These are phyloP conservation scores for Poa annua DNA, from an alignment of 176 grass and related monocot species.

Conservation along the genomic window DNA sequence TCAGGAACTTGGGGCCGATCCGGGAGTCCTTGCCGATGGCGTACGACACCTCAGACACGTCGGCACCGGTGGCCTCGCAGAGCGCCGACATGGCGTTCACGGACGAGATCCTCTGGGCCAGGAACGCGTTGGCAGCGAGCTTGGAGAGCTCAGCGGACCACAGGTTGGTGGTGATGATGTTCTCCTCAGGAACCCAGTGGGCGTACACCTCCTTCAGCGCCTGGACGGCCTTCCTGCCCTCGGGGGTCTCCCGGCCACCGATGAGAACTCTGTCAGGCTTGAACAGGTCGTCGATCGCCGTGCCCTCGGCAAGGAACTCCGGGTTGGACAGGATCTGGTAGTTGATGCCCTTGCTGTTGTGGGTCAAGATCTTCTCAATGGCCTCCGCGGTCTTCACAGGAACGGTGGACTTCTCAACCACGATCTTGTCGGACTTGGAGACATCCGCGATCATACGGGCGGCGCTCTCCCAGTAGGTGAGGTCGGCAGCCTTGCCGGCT, in stretches of 20 bases:
- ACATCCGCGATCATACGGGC: constrained; percentile 93
- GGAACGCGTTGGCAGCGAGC: constrained; percentile 81
- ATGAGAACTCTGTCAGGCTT: constrained; percentile 86
- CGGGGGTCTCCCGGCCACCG: constrained; percentile 82
- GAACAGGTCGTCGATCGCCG: constrained; percentile 76
- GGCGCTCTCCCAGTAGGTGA: constrained; percentile 97
- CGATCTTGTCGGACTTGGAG: constrained; percentile 90
- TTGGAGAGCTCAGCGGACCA: constrained; percentile 92
- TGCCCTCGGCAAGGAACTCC: constrained; percentile 90
- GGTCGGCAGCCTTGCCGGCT: constrained; percentile 88
- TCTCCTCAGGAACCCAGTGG: constrained; percentile 89
- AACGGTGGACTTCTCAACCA: constrained; percentile 93
- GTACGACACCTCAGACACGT: constrained; percentile 76
- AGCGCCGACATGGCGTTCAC: constrained; percentile 90
- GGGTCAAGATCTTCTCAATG: constrained; percentile 92
- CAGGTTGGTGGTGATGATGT: constrained; percentile 90
- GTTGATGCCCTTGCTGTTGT: constrained; percentile 97
- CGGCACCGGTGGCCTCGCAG: constrained; percentile 86
- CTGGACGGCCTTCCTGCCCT: constrained; percentile 70
- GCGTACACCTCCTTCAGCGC: constrained; percentile 83
- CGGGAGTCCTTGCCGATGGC: constrained; percentile 81
- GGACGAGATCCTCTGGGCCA: constrained; percentile 95
- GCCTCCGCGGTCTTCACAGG: constrained; percentile 93
- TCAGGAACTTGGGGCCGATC: constrained; percentile 91
- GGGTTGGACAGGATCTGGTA: constrained; percentile 97